Percentiles rank a stretch among this genome's conserved stretches.
Evolutionary conservation across 331 rosid genomes (phyloP).

Genomic region (Dryas integrifolia): DNA sequence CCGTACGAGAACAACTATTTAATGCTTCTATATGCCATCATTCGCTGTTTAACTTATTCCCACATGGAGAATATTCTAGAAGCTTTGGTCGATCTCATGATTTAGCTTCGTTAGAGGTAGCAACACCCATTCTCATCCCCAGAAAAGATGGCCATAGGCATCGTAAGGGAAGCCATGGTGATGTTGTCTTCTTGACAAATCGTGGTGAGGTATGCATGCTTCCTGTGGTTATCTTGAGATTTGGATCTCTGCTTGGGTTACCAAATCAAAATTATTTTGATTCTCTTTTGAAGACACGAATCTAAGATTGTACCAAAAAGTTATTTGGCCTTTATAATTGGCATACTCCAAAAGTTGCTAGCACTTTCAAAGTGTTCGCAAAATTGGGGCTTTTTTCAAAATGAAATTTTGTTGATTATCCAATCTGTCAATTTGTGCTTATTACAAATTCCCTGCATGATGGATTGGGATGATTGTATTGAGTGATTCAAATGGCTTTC

Average conservation of each 20-base stretch:
- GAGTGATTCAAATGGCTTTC: neutral
- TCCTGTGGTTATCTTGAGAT: neutral
- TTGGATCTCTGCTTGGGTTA: neutral
- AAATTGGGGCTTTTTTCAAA: neutral
- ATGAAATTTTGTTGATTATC: neutral
- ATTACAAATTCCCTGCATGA: neutral
- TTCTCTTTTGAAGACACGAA: neutral
- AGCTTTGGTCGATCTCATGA: slow-evolving; percentile 62
- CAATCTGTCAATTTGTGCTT: neutral
- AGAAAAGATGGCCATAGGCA: slow-evolving; percentile 88
- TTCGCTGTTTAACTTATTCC: slow-evolving; percentile 76
- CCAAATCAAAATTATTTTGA: neutral
- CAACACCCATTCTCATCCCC: slow-evolving; percentile 90
- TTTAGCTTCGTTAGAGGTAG: slow-evolving; percentile 73
- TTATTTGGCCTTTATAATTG: neutral
- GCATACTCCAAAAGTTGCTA: neutral
- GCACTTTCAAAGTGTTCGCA: neutral
- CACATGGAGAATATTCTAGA: slow-evolving; percentile 81
- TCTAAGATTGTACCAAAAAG: neutral
- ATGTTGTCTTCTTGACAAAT: slow-evolving; percentile 89
- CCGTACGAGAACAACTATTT: slow-evolving; percentile 85
- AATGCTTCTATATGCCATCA: slow-evolving; percentile 95
- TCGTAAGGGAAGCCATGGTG: slow-evolving; percentile 97
- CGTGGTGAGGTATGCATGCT: slow-evolving; percentile 88
- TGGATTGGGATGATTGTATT: slow-evolving; percentile 1